phyloP scores from a whole-genome alignment of 768 basidiomycete genomes.

The Chlorophyllum brunneum region DNA sequence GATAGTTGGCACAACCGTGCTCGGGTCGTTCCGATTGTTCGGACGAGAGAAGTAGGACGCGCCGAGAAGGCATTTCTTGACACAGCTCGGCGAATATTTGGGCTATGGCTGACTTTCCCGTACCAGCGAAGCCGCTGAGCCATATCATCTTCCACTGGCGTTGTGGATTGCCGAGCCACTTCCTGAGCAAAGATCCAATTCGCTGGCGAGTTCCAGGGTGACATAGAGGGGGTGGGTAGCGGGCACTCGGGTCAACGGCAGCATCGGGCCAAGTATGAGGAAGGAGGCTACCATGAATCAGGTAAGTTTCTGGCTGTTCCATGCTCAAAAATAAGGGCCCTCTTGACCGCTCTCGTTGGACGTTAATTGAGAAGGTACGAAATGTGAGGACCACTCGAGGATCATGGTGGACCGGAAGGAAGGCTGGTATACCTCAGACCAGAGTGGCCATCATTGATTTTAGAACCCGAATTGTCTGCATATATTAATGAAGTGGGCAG shows the following conservation, averaged over 20 bases:
- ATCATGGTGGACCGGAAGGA: too few species aligned
- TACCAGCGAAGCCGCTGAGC: conserved; percentile 7
- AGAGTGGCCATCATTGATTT: too few species aligned
- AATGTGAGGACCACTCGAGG: too few species aligned
- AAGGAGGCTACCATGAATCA: background rate
- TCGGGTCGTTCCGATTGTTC: background rate
- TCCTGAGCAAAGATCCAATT: background rate
- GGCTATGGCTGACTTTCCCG: conserved; percentile 11
- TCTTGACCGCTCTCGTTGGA: too few species aligned
- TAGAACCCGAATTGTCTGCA: too few species aligned
- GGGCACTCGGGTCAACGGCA: background rate
- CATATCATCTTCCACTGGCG: conserved; percentile 7
- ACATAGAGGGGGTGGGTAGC: conserved; percentile 2
- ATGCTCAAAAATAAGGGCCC: too few species aligned
- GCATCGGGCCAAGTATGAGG: background rate
- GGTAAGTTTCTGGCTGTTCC: too few species aligned
- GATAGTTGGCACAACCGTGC: conserved; percentile 2
- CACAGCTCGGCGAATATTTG: conserved; percentile 7
- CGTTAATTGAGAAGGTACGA: too few species aligned
- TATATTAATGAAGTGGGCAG: too few species aligned
- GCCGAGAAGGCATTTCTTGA: background rate
- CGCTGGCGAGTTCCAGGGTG: background rate
- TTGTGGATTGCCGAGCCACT: background rate
- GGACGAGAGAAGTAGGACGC: conserved; percentile 6
- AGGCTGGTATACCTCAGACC: too few species aligned